Conservation (phyloP, 352 stramenopile genomes). For the Pythium dissotocum region DNA sequence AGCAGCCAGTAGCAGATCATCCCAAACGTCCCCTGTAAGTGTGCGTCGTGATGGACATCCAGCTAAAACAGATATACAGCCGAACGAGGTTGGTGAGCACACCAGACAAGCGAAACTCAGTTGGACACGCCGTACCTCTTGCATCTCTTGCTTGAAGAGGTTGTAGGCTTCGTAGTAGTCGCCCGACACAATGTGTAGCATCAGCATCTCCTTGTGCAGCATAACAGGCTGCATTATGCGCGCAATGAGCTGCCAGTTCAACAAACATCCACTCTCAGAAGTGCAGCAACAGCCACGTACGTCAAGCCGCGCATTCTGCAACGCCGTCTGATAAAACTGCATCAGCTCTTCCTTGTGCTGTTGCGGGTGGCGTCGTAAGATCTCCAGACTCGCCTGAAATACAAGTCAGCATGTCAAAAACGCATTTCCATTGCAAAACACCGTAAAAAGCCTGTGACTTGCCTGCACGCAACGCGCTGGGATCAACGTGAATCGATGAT, state of each 20-base stretch:
- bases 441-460: neutral
- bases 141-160: slow-evolving; percentile 76
- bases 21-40: slow-evolving; percentile 68
- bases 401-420: slow-evolving; percentile 2
- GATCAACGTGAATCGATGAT: slow-evolving; percentile 61
- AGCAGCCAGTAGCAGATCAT: slow-evolving; percentile 86
- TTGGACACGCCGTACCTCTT: slow-evolving; percentile 37
- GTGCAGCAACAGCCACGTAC: slow-evolving; percentile 31
- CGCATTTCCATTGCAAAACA: neutral
- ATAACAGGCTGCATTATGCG: slow-evolving; percentile 46
- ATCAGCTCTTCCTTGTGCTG: slow-evolving; percentile 50
- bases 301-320: slow-evolving; percentile 48
- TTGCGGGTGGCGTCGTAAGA: slow-evolving; percentile 58
- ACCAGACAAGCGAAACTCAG: neutral
- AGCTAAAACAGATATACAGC: slow-evolving; percentile 27
- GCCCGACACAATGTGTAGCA: slow-evolving; percentile 64
- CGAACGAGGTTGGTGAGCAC: neutral
- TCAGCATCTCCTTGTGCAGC: slow-evolving; percentile 74
- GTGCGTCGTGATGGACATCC: slow-evolving; percentile 54
- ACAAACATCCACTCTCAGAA: too few species aligned
- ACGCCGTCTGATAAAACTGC: slow-evolving; percentile 51
- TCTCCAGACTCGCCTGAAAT: slow-evolving; percentile 68
- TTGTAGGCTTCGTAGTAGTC: slow-evolving; percentile 83
- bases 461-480: slow-evolving; percentile 71
- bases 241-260: neutral